Base-by-base conservation (phyloP, 345 rosid genomes). In the Syzygium grande region DNA sequence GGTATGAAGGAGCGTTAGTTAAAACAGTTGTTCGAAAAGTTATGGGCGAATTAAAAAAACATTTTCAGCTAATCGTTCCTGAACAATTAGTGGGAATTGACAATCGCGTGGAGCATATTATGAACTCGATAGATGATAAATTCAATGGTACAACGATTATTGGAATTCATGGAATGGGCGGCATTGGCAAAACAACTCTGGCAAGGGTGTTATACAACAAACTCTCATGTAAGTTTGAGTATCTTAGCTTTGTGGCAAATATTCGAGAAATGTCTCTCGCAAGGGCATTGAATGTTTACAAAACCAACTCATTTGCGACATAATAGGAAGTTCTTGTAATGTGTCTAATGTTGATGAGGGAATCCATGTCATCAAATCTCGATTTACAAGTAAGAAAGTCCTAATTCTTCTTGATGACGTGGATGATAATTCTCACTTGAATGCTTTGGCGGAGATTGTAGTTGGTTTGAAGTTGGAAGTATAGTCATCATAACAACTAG, bases 81-180 rank as follows among this genome's bases (percentile, higher is more conserved):
- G 0, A 51, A 14, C 38, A 84, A 8, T 84, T 84, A 22, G 85
- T 84, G 52, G 58, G 85, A n/a, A 15, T 84, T 65, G 22, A 30
- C 1, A 1, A 65, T 3, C 11, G 11, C 30, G 78, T 65, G 22
- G 5, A 65, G 30, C 21, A 0, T 22, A 65, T 65, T 65, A 29
- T 29, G 78, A 30, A 41, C 41, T n/a, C 7, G 41, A 65, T 65
- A 30, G 41, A 16, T 29, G 41, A 6, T 65, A 0, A 0, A 29
- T 30, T 65, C 15, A 30, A 29, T 0, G 41, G 21, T 15, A 65
- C 78, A 15, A 7, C 0, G 11, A 65, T 65, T 0, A 29, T 65
- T 16, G 78, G 78, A 15, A 65, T 65, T 17, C 17, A 17, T 30
- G 78, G 78, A 30, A 65, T 65, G 43, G 43, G 78, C 23, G 78